phyloP scores from a whole-genome alignment of 176 grass and related monocot genomes.

The Lolium rigidum region DNA sequence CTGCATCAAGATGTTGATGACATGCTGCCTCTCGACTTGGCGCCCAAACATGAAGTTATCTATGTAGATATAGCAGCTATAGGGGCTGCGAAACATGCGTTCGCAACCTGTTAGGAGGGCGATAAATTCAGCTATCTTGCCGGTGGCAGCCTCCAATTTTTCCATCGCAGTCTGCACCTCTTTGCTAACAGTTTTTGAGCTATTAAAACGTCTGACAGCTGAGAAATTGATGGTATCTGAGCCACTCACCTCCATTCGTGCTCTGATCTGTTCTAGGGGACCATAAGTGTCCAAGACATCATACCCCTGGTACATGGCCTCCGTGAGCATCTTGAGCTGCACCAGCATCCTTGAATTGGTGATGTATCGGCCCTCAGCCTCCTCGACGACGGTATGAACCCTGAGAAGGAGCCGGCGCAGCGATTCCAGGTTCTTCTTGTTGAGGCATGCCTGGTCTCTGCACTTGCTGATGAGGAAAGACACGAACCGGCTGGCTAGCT shows the following conservation, averaged over 20 bases:
- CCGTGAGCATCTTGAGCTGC: slow-evolving; percentile 6
- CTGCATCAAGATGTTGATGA: slow-evolving; percentile 20
- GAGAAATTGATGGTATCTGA: background rate
- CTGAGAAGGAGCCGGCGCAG: slow-evolving; percentile 16
- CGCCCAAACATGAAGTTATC: slow-evolving; percentile 48
- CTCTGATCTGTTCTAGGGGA: background rate
- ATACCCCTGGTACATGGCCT: background rate
- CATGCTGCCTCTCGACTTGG: slow-evolving; percentile 27
- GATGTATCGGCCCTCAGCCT: slow-evolving; percentile 23
- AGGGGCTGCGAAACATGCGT: slow-evolving; percentile 29
- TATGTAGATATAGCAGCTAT: slow-evolving; percentile 27
- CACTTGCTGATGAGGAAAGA: slow-evolving; percentile 10
- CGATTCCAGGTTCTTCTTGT: background rate
- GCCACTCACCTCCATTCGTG: background rate
- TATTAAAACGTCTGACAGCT: too few species aligned
- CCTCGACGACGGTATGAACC: background rate
- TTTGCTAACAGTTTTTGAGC: background rate
- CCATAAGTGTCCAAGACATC: slow-evolving; percentile 15
- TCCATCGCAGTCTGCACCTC: background rate
- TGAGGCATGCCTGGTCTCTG: background rate
- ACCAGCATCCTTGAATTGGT: background rate
- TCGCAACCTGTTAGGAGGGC: slow-evolving; percentile 4
- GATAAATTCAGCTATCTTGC: slow-evolving; percentile 7
- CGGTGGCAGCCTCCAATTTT: background rate
- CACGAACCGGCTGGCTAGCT: background rate